Conservation (phyloP, 805 yeast species). For the Kodamaea jinghongensis region DNA sequence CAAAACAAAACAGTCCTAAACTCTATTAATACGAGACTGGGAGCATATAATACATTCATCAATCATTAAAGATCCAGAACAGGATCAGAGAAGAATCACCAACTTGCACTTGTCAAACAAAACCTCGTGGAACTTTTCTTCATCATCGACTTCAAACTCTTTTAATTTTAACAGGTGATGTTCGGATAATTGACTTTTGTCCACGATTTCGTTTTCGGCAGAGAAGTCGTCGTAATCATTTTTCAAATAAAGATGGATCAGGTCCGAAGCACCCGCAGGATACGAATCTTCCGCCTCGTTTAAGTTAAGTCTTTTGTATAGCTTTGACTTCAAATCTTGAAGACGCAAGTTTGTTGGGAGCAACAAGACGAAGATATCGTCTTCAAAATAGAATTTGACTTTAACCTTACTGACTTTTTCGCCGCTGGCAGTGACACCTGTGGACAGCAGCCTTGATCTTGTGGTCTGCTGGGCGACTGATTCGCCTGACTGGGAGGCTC, state of each 20-base stretch:
- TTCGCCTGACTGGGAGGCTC: conserved; percentile 26
- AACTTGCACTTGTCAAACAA: conserved; percentile 45
- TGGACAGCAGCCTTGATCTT: conserved; percentile 14
- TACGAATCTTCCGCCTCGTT: conserved; percentile 13
- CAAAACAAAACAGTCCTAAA: no score
- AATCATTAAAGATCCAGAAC: background rate
- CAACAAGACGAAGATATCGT: conserved; percentile 74
- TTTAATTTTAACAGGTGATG: conserved; percentile 26
- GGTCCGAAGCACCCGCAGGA: conserved; percentile 10
- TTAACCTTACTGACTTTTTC: conserved; percentile 43
- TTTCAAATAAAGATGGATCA: conserved; percentile 37
- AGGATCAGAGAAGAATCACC: conserved; percentile 23
- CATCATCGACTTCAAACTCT: conserved; percentile 38
- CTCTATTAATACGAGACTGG: no score
- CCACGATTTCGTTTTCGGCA: conserved; percentile 27
- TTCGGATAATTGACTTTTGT: conserved; percentile 24
- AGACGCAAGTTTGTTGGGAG: conserved; percentile 48
- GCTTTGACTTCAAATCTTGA: conserved; percentile 49
- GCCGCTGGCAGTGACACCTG: conserved; percentile 8
- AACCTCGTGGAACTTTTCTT: conserved; percentile 36
- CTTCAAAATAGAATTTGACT: conserved; percentile 73
- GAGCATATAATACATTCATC: background rate
- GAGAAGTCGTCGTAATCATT: conserved; percentile 42
- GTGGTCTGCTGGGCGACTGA: conserved; percentile 14
- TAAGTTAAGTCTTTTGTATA: conserved; percentile 47